phyloP scores from a whole-genome alignment of 1,284 basidiomycete genomes.

The Papiliotrema terrestris region DNA sequence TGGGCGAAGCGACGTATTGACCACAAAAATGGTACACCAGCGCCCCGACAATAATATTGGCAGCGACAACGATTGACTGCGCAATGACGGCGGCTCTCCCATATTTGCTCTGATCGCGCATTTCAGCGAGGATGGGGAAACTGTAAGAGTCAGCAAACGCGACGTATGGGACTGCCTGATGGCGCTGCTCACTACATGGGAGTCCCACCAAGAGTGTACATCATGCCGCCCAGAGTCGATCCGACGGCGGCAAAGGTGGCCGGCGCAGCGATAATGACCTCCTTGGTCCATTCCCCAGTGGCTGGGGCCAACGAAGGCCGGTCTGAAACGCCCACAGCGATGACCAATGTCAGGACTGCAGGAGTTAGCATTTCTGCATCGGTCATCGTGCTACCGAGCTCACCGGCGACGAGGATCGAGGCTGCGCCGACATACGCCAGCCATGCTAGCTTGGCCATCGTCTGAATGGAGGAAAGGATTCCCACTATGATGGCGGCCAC shows the following conservation, averaged over 20 bases:
- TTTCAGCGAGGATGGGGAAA: slow-evolving; percentile 18
- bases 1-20: slow-evolving; percentile 46
- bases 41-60: slow-evolving; percentile 23
- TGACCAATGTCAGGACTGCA: slow-evolving; percentile 41
- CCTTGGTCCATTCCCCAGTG: neutral
- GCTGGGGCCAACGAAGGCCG: slow-evolving; percentile 31
- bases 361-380: slow-evolving; percentile 28
- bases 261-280: neutral
- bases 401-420: neutral
- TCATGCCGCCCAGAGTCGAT: too few species aligned
- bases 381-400: slow-evolving; percentile 6
- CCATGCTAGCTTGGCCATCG: slow-evolving; percentile 42
- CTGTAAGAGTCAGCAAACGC: neutral
- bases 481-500: slow-evolving; percentile 29
- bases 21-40: slow-evolving; percentile 34
- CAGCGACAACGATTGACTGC: slow-evolving; percentile 17
- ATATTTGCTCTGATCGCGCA: slow-evolving; percentile 26
- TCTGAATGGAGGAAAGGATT: slow-evolving; percentile 22
- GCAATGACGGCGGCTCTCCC: slow-evolving; percentile 13
- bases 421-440: slow-evolving; percentile 38
- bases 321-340: slow-evolving; percentile 47
- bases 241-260: too few species aligned
- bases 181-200: neutral
- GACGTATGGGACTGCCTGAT: neutral
- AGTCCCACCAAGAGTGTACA: too few species aligned